phyloP scores from a whole-genome alignment of 805 yeast genomes.

The Candida takata region DNA sequence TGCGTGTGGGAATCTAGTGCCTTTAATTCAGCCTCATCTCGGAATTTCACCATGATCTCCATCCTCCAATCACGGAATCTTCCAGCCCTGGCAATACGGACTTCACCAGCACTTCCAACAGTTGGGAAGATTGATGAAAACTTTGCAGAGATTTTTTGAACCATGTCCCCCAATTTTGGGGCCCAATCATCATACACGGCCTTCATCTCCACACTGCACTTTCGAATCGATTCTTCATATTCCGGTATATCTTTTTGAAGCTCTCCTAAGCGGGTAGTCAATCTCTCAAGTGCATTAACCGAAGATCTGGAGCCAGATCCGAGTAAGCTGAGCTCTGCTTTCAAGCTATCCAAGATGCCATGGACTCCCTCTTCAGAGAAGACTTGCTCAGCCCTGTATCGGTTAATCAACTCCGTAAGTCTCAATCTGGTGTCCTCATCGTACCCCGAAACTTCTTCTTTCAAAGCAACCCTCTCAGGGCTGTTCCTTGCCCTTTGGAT shows the following conservation, averaged over 20 bases:
- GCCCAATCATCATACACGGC: conserved; percentile 49
- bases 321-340: conserved; percentile 36
- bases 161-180: conserved; percentile 46
- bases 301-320: conserved; percentile 33
- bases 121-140: conserved; percentile 61
- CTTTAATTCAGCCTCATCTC: conserved; percentile 66
- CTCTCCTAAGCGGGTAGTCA: conserved; percentile 19
- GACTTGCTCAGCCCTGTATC: conserved; percentile 28
- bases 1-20: conserved; percentile 81
- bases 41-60: conserved; percentile 76
- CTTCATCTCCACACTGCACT: conserved; percentile 27
- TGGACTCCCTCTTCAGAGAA: conserved; percentile 34
- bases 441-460: conserved; percentile 26
- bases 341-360: conserved; percentile 36
- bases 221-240: conserved; percentile 18
- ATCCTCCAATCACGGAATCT: conserved; percentile 73
- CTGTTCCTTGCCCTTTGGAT: conserved; percentile 18
- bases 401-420: conserved; percentile 33
- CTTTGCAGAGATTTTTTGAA: conserved; percentile 49
- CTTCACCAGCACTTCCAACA: conserved; percentile 87
- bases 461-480: conserved; percentile 23
- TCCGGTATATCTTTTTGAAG: conserved; percentile 17
- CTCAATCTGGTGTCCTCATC: conserved; percentile 32
- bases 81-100: conserved; percentile 45
- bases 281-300: conserved; percentile 26